Conservation (phyloP, 2,329 filamentous ascomycete genomes). For the Fusarium annulatum region DNA sequence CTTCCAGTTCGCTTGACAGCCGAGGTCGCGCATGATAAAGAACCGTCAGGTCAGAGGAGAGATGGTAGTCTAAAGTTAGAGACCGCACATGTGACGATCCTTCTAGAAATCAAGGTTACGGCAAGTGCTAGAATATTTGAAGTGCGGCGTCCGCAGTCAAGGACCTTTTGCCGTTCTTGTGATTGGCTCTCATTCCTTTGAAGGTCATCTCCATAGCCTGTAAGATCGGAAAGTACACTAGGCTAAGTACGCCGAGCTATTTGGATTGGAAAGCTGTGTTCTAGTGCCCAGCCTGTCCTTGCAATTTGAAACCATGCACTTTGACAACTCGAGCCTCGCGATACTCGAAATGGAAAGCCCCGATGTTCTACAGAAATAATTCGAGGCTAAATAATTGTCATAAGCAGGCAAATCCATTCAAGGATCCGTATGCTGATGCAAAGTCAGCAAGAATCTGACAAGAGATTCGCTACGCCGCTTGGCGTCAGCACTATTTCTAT, state of each 20-base stretch:
- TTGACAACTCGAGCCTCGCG: neutral
- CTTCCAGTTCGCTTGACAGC: neutral
- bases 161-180: neutral
- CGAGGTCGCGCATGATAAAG: neutral
- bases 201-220: rapidly evolving
- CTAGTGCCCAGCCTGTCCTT: neutral
- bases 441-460: neutral
- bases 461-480: neutral
- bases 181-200: rapidly evolving
- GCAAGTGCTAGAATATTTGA: neutral
- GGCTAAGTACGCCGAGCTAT: neutral
- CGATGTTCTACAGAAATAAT: neutral
- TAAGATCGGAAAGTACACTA: no score
- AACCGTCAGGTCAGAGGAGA: neutral
- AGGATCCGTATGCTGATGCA: neutral
- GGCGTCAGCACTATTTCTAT: constrained; percentile 1
- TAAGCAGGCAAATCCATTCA: neutral
- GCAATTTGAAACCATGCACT: no score
- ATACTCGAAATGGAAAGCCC: neutral
- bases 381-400: neutral
- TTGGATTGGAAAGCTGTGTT: neutral
- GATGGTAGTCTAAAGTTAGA: neutral
- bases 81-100: neutral
- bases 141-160: neutral
- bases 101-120: neutral